Evolutionary conservation across 441 rosid species (phyloP).

Genomic region (Euphorbia schlechtendalii): DNA sequence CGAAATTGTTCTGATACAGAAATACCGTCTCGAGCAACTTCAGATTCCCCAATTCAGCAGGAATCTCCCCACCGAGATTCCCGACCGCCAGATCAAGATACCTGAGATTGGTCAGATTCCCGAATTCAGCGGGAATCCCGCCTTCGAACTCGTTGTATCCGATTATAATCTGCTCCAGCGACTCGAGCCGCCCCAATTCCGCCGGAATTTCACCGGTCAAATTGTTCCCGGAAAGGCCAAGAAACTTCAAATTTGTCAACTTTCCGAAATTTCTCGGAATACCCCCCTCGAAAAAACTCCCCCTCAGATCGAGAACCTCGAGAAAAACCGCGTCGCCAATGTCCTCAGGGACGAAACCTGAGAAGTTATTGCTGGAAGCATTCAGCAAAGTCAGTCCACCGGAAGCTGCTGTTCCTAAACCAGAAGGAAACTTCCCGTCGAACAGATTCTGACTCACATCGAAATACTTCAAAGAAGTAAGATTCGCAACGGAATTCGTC

Average conservation of each 20-base stretch:
- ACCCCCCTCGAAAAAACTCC: constrained; percentile 71
- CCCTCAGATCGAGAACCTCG: constrained; percentile 75
- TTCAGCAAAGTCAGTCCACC: constrained; percentile 49
- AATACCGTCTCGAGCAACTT: constrained; percentile 46
- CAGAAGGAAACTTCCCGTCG: constrained; percentile 46
- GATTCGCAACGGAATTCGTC: constrained; percentile 38
- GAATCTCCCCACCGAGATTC: constrained; percentile 67
- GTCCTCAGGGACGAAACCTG: constrained; percentile 65
- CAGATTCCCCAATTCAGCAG: constrained; percentile 62
- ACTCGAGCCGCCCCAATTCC: constrained; percentile 67
- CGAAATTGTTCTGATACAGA: constrained; percentile 61
- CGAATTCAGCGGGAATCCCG: constrained; percentile 60
- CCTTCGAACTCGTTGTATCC: constrained; percentile 84
- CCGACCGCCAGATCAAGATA: constrained; percentile 80
- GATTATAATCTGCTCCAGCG: constrained; percentile 62
- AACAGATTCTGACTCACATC: constrained; percentile 76
- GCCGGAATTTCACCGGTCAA: constrained; percentile 67
- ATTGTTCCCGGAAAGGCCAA: constrained; percentile 90
- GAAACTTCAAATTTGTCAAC: constrained; percentile 65
- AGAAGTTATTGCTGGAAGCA: constrained; percentile 80
- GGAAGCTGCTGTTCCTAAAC: constrained; percentile 48
- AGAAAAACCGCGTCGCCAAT: constrained; percentile 55
- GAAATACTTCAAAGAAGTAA: constrained; percentile 46
- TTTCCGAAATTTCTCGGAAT: constrained; percentile 61
- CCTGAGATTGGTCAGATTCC: constrained; percentile 62